Evolutionary conservation across 1,284 basidiomycete genomes (phyloP).

Genomic region (Entoloma clypeatum): DNA sequence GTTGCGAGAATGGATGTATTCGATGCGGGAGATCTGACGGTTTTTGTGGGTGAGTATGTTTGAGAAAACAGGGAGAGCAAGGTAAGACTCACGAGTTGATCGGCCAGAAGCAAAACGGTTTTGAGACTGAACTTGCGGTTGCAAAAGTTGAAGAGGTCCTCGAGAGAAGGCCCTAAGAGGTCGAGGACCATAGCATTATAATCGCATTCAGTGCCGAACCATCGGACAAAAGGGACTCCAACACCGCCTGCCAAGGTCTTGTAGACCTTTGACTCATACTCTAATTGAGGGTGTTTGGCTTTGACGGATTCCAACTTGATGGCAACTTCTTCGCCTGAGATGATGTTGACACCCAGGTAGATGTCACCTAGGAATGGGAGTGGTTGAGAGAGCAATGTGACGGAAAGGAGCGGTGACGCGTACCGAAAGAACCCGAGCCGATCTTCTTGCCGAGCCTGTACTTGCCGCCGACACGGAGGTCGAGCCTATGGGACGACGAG

Average conservation of each 20-base stretch:
- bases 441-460: slow-evolving; percentile 99
- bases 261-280: slow-evolving; percentile 97
- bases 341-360: slow-evolving; percentile 99
- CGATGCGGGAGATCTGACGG: slow-evolving; percentile 91
- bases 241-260: slow-evolving; percentile 98
- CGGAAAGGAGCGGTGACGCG: slow-evolving; percentile 29
- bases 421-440: slow-evolving; percentile 97
- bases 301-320: slow-evolving; percentile 99
- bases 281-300: slow-evolving; percentile 99
- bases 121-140: slow-evolving; percentile 98
- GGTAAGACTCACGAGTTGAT: slow-evolving; percentile 77
- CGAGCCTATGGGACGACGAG: slow-evolving; percentile 70
- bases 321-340: slow-evolving; percentile 99
- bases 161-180: slow-evolving; percentile 93
- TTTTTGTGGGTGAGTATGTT: slow-evolving; percentile 18
- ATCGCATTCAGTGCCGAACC: slow-evolving; percentile 99
- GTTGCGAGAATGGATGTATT: slow-evolving; percentile 99
- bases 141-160: slow-evolving; percentile 99
- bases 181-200: slow-evolving; percentile 99
- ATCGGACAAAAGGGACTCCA: slow-evolving; percentile 95
- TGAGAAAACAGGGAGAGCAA: slow-evolving; percentile 13
- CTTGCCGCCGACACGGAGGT: slow-evolving; percentile 96
- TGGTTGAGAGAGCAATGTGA: slow-evolving; percentile 8
- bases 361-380: slow-evolving; percentile 74
- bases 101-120: slow-evolving; percentile 94